A percentile compares a stretch with the other conserved stretches of the same genome.
Conservation (phyloP, 805 yeast genomes). For the Metschnikowia baotianmanensis region DNA sequence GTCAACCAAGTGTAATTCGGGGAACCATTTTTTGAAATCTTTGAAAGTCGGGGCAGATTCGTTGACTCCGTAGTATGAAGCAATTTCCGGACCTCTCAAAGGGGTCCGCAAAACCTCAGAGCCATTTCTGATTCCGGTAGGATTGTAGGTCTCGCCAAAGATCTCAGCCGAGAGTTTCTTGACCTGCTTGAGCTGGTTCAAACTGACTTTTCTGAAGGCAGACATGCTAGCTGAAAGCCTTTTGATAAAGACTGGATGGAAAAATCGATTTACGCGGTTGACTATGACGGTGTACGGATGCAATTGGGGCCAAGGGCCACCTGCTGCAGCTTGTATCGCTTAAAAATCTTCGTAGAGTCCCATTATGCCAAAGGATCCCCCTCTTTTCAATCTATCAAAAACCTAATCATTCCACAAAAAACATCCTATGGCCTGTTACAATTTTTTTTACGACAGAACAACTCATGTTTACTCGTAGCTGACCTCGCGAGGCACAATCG, state of each 20-base stretch:
- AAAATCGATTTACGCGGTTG: no score
- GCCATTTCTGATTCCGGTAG: conserved; percentile 65
- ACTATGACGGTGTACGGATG: conserved; percentile 14
- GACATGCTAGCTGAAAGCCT: conserved; percentile 12
- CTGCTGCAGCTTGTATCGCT: no score
- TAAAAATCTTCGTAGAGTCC: no score
- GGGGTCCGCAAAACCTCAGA: conserved; percentile 65
- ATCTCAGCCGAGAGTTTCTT: conserved; percentile 61
- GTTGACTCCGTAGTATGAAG: conserved; percentile 67
- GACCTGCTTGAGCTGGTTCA: conserved; percentile 51
- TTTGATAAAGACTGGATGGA: no score
- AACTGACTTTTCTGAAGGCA: conserved; percentile 33
- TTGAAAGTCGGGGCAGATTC: conserved; percentile 63
- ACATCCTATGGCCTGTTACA: no score
- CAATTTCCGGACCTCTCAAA: conserved; percentile 69
- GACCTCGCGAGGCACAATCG: no score
- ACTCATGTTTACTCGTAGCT: no score
- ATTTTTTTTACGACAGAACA: no score
- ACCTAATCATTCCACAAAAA: no score
- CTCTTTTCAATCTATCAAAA: no score
- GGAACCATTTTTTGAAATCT: conserved; percentile 54
- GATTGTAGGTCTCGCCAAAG: conserved; percentile 71
- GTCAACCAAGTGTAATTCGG: conserved; percentile 52
- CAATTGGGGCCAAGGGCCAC: no score
- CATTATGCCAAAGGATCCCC: no score